Evolutionary conservation across 768 basidiomycete genomes (phyloP), one percentile per base, ranked within the genome.

Genomic region (Boletus subcaerulescens): DNA sequence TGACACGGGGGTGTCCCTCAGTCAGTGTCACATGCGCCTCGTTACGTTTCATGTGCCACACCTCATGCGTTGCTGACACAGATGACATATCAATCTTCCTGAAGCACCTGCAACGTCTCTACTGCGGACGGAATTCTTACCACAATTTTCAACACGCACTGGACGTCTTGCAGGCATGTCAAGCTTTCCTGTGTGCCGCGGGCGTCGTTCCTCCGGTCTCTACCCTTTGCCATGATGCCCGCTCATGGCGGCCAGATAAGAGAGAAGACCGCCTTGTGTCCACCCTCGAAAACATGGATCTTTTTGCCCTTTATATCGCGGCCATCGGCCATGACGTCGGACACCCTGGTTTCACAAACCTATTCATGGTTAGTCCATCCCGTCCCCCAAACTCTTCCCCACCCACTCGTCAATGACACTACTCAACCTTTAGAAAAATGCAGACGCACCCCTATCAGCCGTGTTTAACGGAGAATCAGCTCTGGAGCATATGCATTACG

Each of bases 241-340:
- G 64, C 20, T 62, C 68, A 20, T 74, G 77, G 72, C 64, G 57
- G 29, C 73, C 73, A 45, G 75, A 77, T 40, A 75, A 75, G 52
- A 73, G 63, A 51, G 65, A 74, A 24, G 60, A 65, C 36, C 70
- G 71, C 45, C 61, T 62, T 26, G 73, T 72, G 13, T 74, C 78
- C 52, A 70, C 71, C 18, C 75, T 89, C 14, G 76, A 72, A 1
- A 82, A 84, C 20, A 78, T 82, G 50, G 95, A 98, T 64, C 72
- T 98, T 14, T 88, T 98, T 63, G 82, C 89, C 2, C 72, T 98
- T 14, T 89, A 88, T 63, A 77, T 99, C 51, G 93, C 92, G 2
- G 95, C 95, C 40, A 93, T 99, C 62, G 97, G 97, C 0, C 97
- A 99, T 66, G 97, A 99, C 70, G 94, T 93, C 17, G 96, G 93